A percentile compares a stretch with the other conserved stretches of the same genome.
Conservation (phyloP, 1,284 basidiomycete genomes). For the Pholiota adiposa region DNA sequence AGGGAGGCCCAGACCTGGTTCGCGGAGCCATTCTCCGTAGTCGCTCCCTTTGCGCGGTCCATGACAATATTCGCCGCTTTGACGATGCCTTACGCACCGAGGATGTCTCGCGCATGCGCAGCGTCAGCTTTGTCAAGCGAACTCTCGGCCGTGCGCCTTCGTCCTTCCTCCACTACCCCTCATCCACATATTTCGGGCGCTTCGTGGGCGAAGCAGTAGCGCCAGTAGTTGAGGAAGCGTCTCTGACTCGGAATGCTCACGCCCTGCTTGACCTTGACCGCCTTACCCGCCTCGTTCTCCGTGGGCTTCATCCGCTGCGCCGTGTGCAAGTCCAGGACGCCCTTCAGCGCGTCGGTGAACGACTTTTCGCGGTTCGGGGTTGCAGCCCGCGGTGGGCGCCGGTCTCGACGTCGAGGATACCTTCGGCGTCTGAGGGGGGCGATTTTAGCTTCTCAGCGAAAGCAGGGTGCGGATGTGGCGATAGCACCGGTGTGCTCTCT, state of each 20-base stretch:
- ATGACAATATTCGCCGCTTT: constrained; percentile 60
- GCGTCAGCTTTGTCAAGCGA: constrained; percentile 52
- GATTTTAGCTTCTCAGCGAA: not conserved
- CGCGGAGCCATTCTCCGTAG: constrained; percentile 8
- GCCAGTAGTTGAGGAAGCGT: constrained; percentile 77
- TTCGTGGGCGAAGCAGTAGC: constrained; percentile 57
- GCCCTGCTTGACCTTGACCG: constrained; percentile 64
- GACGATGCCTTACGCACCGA: constrained; percentile 54
- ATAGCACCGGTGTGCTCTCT: no score
- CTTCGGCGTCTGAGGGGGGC: constrained; percentile 19
- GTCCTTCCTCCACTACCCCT: constrained; percentile 38
- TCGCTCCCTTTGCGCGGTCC: constrained; percentile 39
- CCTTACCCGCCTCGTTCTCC: constrained; percentile 29
- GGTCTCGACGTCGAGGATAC: constrained; percentile 21
- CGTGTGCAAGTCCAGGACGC: constrained; percentile 70
- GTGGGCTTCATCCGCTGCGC: constrained; percentile 68
- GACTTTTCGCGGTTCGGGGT: constrained; percentile 28
- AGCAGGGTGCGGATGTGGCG: no score
- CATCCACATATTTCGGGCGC: constrained; percentile 56
- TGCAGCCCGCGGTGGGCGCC: constrained; percentile 9
- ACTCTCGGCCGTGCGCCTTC: constrained; percentile 41
- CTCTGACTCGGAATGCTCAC: constrained; percentile 79
- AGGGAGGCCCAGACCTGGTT: constrained; percentile 72
- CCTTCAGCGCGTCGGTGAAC: constrained; percentile 50
- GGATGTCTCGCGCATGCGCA: constrained; percentile 63